Conservation (phyloP, 495 filamentous ascomycete species). For the Lophiostoma macrostomum region DNA sequence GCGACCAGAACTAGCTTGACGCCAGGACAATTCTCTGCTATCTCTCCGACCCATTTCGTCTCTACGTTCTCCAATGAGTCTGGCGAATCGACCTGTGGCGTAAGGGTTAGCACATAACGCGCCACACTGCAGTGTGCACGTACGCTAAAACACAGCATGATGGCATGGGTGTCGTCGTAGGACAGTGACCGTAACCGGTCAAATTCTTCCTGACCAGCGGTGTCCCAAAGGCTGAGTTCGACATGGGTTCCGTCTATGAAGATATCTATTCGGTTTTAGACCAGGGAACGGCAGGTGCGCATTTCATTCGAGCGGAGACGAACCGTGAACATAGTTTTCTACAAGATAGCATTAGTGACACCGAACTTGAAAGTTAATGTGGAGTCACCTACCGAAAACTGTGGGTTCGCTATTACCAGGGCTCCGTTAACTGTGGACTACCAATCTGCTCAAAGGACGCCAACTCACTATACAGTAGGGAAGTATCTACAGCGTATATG, state of each 20-base stretch:
- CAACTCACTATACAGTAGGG: constrained; percentile 85
- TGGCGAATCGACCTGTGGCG: constrained; percentile 72
- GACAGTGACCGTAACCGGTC: constrained; percentile 91
- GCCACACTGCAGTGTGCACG: constrained; percentile 6
- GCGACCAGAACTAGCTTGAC: constrained; percentile 95
- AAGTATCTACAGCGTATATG: constrained; percentile 66
- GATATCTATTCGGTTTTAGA: constrained; percentile 61
- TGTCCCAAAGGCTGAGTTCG: constrained; percentile 97
- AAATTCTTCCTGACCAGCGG: constrained; percentile 98
- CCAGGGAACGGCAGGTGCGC: background rate
- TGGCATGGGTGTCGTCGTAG: constrained; percentile 96
- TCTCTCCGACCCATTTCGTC: constrained; percentile 96
- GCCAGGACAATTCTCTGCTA: constrained; percentile 92
- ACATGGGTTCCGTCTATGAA: constrained; percentile 96
- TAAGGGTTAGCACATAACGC: background rate
- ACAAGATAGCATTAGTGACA: constrained; percentile 17
- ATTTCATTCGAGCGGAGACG: constrained; percentile 7
- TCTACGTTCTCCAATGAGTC: constrained; percentile 98
- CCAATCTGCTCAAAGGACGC: background rate
- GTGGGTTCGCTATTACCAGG: constrained; percentile 70
- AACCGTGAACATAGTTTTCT: constrained; percentile 99
- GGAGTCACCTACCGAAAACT: constrained; percentile 66
- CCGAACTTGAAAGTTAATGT: background rate
- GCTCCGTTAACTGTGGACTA: background rate
- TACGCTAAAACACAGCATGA: constrained; percentile 97